Conservation (phyloP, 108 stramenopile genomes). For the Ochromonas danica region DNA sequence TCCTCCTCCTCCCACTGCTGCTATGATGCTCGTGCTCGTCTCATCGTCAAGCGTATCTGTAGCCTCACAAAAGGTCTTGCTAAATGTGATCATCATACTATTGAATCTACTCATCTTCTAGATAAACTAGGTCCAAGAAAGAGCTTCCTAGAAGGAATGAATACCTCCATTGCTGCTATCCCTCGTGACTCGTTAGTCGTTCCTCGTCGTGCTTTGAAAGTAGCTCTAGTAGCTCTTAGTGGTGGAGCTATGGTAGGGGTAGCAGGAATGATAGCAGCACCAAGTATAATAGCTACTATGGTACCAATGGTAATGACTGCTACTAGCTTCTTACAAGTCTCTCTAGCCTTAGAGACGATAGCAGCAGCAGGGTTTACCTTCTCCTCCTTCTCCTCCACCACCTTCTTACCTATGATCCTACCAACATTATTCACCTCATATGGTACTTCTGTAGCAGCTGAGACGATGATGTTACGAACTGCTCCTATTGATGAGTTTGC, state of each 20-base stretch:
- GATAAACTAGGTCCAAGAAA: too few species aligned
- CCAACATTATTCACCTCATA: neutral
- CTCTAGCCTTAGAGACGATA: neutral
- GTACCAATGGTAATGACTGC: neutral
- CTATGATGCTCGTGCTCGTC: too few species aligned
- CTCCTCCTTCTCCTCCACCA: neutral
- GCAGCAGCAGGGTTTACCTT: too few species aligned
- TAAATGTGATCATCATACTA: too few species aligned
- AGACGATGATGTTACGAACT: conserved; percentile 2
- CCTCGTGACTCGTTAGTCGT: neutral
- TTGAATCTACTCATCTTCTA: too few species aligned
- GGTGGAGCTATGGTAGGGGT: neutral
- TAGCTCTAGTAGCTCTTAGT: neutral
- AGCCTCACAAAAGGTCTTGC: too few species aligned
- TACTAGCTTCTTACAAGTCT: neutral
- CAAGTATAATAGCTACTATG: neutral
- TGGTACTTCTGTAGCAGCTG: neutral
- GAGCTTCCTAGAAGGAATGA: too few species aligned
- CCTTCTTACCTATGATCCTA: neutral
- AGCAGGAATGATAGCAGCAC: neutral
- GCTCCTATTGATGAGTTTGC: neutral
- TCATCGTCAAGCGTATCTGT: too few species aligned
- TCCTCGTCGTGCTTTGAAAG: neutral
- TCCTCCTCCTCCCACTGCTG: too few species aligned
- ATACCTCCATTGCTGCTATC: too few species aligned